These are phyloP conservation scores for Adansonia madagascariensis DNA, from an alignment of 441 rosid genomes.

Conservation along the genomic window DNA sequence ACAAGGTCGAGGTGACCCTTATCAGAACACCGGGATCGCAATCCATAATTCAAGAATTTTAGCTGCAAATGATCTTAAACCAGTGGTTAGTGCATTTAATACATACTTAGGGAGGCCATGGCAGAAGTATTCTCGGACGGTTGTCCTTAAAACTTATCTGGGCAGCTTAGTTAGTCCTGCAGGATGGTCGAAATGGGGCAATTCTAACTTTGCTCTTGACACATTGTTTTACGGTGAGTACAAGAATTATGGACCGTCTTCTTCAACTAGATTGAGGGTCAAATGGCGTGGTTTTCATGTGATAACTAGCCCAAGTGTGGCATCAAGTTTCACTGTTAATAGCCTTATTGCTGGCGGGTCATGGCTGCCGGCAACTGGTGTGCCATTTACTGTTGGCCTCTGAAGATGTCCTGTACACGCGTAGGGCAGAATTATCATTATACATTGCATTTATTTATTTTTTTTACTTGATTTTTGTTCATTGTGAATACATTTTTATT, in stretches of 20 bases:
- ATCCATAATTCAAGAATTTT: slow-evolving; percentile 62
- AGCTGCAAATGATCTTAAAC: slow-evolving; percentile 54
- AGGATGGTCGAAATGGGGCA: slow-evolving; percentile 71
- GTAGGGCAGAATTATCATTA: not conserved
- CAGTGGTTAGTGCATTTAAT: slow-evolving; percentile 37
- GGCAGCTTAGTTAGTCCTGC: slow-evolving; percentile 53
- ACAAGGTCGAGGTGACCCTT: slow-evolving; percentile 65
- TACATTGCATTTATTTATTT: slow-evolving; percentile 6
- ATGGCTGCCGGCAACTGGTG: slow-evolving; percentile 61
- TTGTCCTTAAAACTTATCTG: slow-evolving; percentile 49
- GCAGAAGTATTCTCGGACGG: slow-evolving; percentile 64
- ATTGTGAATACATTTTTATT: slow-evolving; percentile 7
- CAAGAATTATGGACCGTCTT: slow-evolving; percentile 53
- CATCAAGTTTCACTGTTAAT: slow-evolving; percentile 48
- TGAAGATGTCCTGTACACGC: slow-evolving; percentile 26
- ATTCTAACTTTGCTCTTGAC: slow-evolving; percentile 56
- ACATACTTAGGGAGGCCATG: slow-evolving; percentile 84
- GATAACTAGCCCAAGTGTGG: slow-evolving; percentile 44
- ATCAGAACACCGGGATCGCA: slow-evolving; percentile 68
- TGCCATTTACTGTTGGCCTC: slow-evolving; percentile 50
- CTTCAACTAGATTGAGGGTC: slow-evolving; percentile 51
- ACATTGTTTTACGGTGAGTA: slow-evolving; percentile 66
- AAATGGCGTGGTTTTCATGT: slow-evolving; percentile 60
- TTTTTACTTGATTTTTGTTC: not conserved
- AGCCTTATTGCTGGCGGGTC: slow-evolving; percentile 50